phyloP scores from a whole-genome alignment of 352 stramenopile species.

The Aphanomyces astaci region DNA sequence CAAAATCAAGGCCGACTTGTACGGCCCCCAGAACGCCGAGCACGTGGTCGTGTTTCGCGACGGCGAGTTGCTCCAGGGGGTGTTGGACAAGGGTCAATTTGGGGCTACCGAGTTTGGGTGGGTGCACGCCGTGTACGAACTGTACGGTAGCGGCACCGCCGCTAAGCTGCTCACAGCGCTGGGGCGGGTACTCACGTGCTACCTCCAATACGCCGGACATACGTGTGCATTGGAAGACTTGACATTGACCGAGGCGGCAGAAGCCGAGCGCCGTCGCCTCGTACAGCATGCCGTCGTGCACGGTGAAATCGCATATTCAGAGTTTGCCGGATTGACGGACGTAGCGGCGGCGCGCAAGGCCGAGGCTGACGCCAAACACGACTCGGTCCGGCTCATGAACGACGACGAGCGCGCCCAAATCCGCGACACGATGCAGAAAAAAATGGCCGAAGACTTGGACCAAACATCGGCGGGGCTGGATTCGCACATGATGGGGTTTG shows the following conservation, averaged over 20 bases:
- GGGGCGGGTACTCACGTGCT: conserved; percentile 94
- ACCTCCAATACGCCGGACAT: conserved; percentile 97
- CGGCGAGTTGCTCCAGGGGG: conserved; percentile 92
- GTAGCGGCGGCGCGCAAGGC: conserved; percentile 40
- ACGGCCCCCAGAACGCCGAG: conserved; percentile 91
- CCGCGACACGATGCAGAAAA: conserved; percentile 60
- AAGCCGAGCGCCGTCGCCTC: conserved; percentile 85
- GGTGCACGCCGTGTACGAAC: conserved; percentile 95
- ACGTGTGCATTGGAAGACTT: conserved; percentile 99
- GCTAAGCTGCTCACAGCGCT: conserved; percentile 76
- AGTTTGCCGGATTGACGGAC: conserved; percentile 70
- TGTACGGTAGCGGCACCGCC: conserved; percentile 76
- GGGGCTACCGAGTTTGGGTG: conserved; percentile 96
- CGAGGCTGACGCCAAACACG: conserved; percentile 31
- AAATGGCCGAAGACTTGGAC: conserved; percentile 62
- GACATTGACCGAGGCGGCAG: conserved; percentile 90
- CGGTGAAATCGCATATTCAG: conserved; percentile 77
- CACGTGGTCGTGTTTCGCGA: conserved; percentile 95
- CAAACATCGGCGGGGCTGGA: conserved; percentile 75
- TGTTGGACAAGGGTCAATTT: conserved; percentile 99
- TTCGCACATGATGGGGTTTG: conserved; percentile 85
- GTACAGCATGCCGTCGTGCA: conserved; percentile 77
- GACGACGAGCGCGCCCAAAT: conserved; percentile 62
- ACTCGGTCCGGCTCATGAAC: conserved; percentile 80
- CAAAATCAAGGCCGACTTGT: conserved; percentile 94